phyloP scores from a whole-genome alignment of 108 stramenopile genomes.

The Asterionellopsis glacialis region DNA sequence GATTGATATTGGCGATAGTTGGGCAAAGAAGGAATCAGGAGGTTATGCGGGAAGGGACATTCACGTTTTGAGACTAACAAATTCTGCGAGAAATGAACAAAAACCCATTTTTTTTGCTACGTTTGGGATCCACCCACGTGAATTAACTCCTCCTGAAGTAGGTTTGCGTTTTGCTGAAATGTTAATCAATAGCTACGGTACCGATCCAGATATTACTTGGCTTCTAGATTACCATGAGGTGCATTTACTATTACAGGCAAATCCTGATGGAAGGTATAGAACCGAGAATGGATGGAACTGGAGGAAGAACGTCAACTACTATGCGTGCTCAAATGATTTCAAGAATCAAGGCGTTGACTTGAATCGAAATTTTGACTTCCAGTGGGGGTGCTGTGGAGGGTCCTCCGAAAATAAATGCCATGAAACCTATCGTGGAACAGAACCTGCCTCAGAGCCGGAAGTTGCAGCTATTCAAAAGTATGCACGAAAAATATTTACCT shows the following conservation, averaged over 20 bases:
- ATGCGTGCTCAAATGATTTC: neutral
- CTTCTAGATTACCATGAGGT: conserved; percentile 36
- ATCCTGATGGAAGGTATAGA: conserved; percentile 51
- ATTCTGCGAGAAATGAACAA: neutral
- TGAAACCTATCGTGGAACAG: conserved; percentile 26
- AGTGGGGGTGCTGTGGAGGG: conserved; percentile 39
- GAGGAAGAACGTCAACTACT: conserved; percentile 45
- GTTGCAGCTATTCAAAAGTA: conserved; percentile 37
- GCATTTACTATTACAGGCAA: conserved; percentile 44
- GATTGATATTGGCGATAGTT: no score
- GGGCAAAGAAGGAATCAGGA: no score
- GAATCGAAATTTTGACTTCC: conserved; percentile 53
- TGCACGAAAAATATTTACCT: neutral
- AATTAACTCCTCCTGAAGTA: conserved; percentile 52
- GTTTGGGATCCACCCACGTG: conserved; percentile 42
- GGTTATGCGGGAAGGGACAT: no score
- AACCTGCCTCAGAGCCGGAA: conserved; percentile 39
- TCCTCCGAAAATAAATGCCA: conserved; percentile 24
- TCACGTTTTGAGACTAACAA: neutral
- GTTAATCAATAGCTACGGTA: conserved; percentile 18
- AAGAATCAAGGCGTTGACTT: conserved; percentile 40
- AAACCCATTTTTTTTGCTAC: conserved; percentile 7
- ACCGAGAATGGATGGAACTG: conserved; percentile 26
- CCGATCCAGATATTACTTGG: conserved; percentile 34
- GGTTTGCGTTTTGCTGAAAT: conserved; percentile 23